Percentiles rank a stretch among this genome's conserved stretches.
Conservation (phyloP, 1,284 basidiomycete species). For the Athelia sp. region DNA sequence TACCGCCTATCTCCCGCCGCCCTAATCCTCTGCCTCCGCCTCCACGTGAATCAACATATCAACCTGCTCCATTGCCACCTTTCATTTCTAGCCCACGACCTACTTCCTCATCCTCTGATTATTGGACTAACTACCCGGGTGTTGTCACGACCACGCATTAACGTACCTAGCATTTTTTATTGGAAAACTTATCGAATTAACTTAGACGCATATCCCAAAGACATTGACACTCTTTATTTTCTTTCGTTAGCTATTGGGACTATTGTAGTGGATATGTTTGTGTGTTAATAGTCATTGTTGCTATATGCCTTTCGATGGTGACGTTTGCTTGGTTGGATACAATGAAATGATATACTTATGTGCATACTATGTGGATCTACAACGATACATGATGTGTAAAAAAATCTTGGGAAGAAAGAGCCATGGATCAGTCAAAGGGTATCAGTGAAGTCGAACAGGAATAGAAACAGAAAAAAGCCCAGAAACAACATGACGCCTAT, state of each 20-base stretch:
- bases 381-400: constrained; percentile 1
- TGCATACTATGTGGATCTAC: neutral
- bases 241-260: too few species aligned
- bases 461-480: constrained; percentile 13
- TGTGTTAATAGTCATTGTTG: too few species aligned
- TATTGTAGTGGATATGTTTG: too few species aligned
- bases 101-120: constrained; percentile 35
- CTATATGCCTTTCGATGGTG: too few species aligned
- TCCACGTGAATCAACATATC: constrained; percentile 60
- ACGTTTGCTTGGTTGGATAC: too few species aligned
- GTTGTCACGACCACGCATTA: constrained; percentile 39
- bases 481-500: constrained; percentile 20
- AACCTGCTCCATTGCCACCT: constrained; percentile 42
- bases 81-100: constrained; percentile 19
- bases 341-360: neutral
- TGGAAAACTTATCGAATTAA: constrained; percentile 1
- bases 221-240: neutral
- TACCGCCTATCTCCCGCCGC: constrained; percentile 19
- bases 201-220: neutral
- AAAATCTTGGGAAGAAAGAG: too few species aligned
- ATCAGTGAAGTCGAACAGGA: constrained; percentile 5
- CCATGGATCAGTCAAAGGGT: neutral
- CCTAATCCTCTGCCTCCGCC: constrained; percentile 67
- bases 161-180: constrained; percentile 14
- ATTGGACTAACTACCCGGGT: constrained; percentile 52